A percentile compares a stretch with the other conserved stretches of the same genome.
Conservation (phyloP, 148 eudicot genomes). For the Pharnaceum exiguum region DNA sequence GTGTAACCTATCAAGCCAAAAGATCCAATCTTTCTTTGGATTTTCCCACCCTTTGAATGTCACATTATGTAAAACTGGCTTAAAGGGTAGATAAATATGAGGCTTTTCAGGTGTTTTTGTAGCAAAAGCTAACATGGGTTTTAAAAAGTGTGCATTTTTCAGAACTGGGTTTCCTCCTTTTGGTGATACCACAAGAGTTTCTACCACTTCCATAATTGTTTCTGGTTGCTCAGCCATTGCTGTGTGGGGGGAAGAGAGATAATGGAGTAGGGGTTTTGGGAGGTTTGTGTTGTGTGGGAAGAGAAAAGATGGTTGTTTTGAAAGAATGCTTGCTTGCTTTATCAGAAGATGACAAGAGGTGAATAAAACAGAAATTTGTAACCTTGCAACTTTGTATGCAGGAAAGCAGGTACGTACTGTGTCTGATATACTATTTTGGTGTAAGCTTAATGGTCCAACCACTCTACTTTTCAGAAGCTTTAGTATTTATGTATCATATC, state of each 20-base stretch:
- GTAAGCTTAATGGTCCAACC: no score
- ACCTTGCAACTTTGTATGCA: no score
- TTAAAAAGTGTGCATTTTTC: constrained; percentile 16
- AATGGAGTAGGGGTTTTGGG: no score
- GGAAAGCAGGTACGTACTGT: no score
- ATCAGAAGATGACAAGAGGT: no score
- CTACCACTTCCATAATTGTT: constrained; percentile 10
- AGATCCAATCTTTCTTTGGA: constrained; percentile 18
- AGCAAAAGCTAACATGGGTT: constrained; percentile 8
- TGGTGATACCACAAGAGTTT: constrained; percentile 8
- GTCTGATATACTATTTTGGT: no score
- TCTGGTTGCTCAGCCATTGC: constrained; percentile 15
- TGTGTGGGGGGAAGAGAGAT: background rate
- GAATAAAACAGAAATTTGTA: no score
- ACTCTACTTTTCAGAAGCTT: no score
- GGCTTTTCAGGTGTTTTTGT: constrained; percentile 13
- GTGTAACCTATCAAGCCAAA: constrained; percentile 29
- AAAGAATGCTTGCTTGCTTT: no score
- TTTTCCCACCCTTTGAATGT: constrained; percentile 28
- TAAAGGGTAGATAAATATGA: background rate
- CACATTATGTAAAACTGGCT: constrained; percentile 14
- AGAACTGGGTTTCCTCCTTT: constrained; percentile 19
- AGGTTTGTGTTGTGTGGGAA: no score
- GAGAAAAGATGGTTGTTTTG: no score
- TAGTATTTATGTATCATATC: no score